phyloP scores from a whole-genome alignment of 306 rosid species.

The Acacia acuminata region DNA sequence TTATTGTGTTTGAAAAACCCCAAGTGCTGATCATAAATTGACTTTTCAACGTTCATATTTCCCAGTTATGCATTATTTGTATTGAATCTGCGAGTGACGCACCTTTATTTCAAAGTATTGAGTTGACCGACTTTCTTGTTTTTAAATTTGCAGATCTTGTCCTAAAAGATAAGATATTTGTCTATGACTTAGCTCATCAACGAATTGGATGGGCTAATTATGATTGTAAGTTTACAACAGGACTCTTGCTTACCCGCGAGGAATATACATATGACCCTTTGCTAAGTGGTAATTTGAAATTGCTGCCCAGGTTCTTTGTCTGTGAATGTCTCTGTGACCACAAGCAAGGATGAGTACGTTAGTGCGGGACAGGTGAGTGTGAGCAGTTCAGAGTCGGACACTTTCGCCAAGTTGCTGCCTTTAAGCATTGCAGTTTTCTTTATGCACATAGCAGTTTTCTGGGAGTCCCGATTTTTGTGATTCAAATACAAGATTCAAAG shows the following conservation, averaged over 20 bases:
- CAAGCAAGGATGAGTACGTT: conserved; percentile 69
- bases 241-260: conserved; percentile 6
- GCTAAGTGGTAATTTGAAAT: conserved; percentile 12
- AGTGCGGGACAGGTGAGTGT: conserved; percentile 62
- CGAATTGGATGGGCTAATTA: conserved; percentile 87
- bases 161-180: conserved; percentile 89
- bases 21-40: neutral
- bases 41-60: conserved; percentile 17
- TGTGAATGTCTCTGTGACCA: conserved; percentile 78
- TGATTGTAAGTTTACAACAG: conserved; percentile 65
- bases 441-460: conserved; percentile 47
- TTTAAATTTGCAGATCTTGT: conserved; percentile 74
- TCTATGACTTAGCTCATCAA: conserved; percentile 79
- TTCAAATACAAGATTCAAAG: conserved; percentile 30
- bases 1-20: neutral
- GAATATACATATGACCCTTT: conserved; percentile 13
- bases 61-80: conserved; percentile 2
- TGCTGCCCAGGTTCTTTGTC: conserved; percentile 71
- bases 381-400: conserved; percentile 54
- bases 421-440: conserved; percentile 48
- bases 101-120: neutral
- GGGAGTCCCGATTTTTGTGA: conserved; percentile 47
- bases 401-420: conserved; percentile 49
- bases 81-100: neutral
- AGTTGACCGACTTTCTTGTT: conserved; percentile 22